Evolutionary conservation across 139 green algal genomes (phyloP), one percentile per base, ranked within the genome.

Genomic region (Tetradesmus obliquus): DNA sequence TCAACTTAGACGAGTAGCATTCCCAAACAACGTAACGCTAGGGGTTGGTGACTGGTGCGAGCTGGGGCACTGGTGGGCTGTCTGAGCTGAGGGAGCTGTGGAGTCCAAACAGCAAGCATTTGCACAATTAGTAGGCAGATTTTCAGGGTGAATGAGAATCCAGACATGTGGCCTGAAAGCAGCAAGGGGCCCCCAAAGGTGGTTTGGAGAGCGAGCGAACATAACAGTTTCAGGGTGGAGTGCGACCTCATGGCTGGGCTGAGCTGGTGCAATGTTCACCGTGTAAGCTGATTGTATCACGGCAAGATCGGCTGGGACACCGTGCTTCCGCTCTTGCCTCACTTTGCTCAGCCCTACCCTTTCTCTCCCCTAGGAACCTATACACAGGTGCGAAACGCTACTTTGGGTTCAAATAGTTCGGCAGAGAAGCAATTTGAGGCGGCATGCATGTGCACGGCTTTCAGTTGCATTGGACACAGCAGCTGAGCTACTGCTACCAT

Each of bases 221-320:
- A 76, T 76, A 19, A 87, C 82, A 87, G 9, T 53, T 82, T 13
- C 74, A 82, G 74, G 74, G n/a, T 19, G 74, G 74, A 55, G 20
- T 45, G 74, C n/a, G n/a, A 24, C 5, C 15, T 6, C 7, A 6
- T n/a, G 66, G 2, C 2, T 7, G 66, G 66, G 5, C 15, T 1
- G 3, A 6, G 17, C 12, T n/a, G 2, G 5, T 24, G 4, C 15
- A 76, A 24, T 4, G 32, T 45, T 45, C 32, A 45, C 32, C 32
- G 32, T 76, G 60, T 19, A 10, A 76, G 17, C 17, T 6, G n/a
- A 76, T 8, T 13, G 2, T 76, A 24, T 76, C 66, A 76, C 66
- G 66, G 15, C 66, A 76, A 19, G 66, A 76, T 76, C 66, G 66
- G 66, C 17, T 13, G n/a, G 4, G 5, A 24, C 66, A 24, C 66